Base-by-base conservation (phyloP, 306 rosid genomes). In the Quercus alba region DNA sequence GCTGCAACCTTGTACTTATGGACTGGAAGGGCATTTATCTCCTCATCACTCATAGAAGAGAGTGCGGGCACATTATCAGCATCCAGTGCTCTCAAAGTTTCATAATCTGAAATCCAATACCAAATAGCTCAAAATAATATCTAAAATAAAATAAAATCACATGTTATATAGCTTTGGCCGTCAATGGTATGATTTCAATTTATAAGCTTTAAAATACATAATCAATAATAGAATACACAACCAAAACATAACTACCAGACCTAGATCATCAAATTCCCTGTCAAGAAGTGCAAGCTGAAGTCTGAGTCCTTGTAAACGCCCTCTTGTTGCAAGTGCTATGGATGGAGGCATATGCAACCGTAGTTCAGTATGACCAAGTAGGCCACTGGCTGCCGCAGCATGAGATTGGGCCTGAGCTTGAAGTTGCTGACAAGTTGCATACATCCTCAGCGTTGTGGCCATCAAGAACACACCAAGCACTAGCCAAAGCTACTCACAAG, bases 271-370 rank as follows among this genome's bases (percentile, higher is more conserved):
- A 80, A 95, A 95, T 85, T 95, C 99, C 73, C 96, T 89, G 82
- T 95, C 99, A 87, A 95, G 99, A 78, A 95, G 93, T 67, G 99
- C 97, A 85, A 95, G 98, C 84, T 95, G 99, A 84, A 93, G 98
- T 84, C 99, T 90, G 54, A 94, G 93, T 78, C 99, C 99, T 77
- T 94, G 99, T 83, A 93, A 83, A 75, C 93, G 98, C 72, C 99
- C 97, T 80, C 97, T 78, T 55, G 90, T 95, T 57, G 97, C 90
- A 23, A 95, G 93, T 21, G 94, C 94, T 84, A 91, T 93, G 51
- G 99, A 91, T 75, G 97, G 91, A 58, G 97, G 98, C 97, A 93
- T 89, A 84, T 89, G 95, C 85, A 94, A 66, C 81, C 97, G 90
- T 80, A 93, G 69, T 86, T 91, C 99, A 31, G 99, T 89, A 77